Evolutionary conservation across 176 grass and related monocot species (phyloP).

Genomic region (sorghum (Sorghum bicolor)): DNA sequence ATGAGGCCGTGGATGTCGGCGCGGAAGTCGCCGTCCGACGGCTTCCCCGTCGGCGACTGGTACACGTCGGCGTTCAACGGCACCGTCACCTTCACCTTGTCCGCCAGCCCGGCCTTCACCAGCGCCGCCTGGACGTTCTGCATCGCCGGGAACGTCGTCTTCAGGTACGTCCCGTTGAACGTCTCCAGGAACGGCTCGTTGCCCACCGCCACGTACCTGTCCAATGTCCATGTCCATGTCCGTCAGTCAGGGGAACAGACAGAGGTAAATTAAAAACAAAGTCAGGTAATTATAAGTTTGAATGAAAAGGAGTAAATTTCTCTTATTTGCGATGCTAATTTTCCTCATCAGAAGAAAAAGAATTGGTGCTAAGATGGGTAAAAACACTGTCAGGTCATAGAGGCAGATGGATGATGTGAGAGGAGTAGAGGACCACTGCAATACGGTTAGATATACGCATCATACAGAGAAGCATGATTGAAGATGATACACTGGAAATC

Average conservation of each 20-base stretch:
- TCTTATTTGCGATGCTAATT: background rate
- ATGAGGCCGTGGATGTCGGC: constrained; percentile 66
- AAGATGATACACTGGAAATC: background rate
- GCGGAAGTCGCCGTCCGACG: constrained; percentile 79
- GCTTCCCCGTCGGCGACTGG: constrained; percentile 45
- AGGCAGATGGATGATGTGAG: background rate
- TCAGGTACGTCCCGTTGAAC: constrained; percentile 71
- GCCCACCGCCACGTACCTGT: constrained; percentile 71
- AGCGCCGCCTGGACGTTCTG: constrained; percentile 81
- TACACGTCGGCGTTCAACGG: constrained; percentile 86
- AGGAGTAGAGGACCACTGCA: background rate
- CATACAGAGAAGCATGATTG: constrained; percentile 11
- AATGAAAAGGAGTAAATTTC: background rate
- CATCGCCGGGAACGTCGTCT: constrained; percentile 76
- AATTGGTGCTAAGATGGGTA: background rate
- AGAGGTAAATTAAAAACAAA: too few species aligned
- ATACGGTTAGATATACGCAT: constrained; percentile 13
- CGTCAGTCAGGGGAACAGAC: background rate
- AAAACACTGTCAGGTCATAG: background rate
- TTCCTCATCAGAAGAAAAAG: background rate
- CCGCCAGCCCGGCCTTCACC: constrained; percentile 51
- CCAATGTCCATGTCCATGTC: background rate
- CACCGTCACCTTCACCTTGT: constrained; percentile 70
- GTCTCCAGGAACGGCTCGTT: constrained; percentile 82
- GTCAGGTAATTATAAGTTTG: too few species aligned